These are phyloP conservation scores for Suhomyces yuchorum DNA, from an alignment of 1,139 yeast genomes.

Conservation along the genomic window DNA sequence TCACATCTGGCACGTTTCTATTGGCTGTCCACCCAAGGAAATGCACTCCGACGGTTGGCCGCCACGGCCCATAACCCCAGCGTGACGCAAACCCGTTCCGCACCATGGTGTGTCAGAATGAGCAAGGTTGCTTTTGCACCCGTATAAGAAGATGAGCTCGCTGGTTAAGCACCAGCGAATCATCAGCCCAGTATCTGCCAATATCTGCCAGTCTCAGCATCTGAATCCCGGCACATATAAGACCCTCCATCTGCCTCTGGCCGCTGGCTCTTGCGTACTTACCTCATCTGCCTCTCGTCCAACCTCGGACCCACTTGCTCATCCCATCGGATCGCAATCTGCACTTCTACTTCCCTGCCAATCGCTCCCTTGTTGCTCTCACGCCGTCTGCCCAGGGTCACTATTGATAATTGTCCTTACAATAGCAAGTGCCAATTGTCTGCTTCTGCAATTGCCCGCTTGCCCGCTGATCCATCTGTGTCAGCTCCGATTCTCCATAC, in stretches of 20 bases:
- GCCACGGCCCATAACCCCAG: neutral
- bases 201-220: too few relatives aligned
- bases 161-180: neutral
- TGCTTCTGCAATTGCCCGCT: too few relatives aligned
- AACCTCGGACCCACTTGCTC: neutral
- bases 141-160: neutral
- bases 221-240: too few relatives aligned
- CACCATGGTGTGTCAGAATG: constrained; percentile 1
- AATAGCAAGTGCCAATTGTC: too few relatives aligned
- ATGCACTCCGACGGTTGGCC: neutral
- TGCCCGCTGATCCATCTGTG: too few relatives aligned
- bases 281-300: neutral
- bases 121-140: constrained; percentile 9
- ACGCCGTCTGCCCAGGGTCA: too few relatives aligned
- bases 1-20: neutral
- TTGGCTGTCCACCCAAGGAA: neutral
- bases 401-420: too few relatives aligned
- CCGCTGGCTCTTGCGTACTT: too few relatives aligned
- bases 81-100: constrained; percentile 1
- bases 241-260: too few relatives aligned
- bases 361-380: neutral
- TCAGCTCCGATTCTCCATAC: too few relatives aligned
- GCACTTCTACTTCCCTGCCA: neutral
- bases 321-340: neutral
- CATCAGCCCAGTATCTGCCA: neutral